Evolutionary conservation across 2,329 filamentous ascomycete species (phyloP), one percentile per base, ranked within the genome.

Genomic region (Biscogniauxia sp.): DNA sequence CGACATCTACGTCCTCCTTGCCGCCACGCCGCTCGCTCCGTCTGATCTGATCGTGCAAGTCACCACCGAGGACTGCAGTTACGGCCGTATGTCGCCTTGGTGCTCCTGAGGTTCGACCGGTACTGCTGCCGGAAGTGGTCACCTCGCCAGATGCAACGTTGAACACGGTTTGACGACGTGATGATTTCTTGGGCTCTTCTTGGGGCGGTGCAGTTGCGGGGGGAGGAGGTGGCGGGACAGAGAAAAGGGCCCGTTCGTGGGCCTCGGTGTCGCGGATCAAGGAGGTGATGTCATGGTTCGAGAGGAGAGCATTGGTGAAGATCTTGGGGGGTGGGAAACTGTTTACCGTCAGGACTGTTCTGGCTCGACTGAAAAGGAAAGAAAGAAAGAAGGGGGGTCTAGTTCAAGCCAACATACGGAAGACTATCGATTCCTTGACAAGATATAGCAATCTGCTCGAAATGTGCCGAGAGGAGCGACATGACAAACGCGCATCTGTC

Each of bases 181-280:
- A 76, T 3, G 76, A 70, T 23, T 76, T 66, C 32, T 75, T 72
- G 71, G 78, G 74, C 78, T 82, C 66, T 75, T 80, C 83, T 64
- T 74, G 80, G 59, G 69, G 76, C 67, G 73, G 81, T 74, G 72
- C 79, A 64, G 71, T 76, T 55, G 70, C 78, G 50, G 72, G 83
- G 3, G 82, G 81, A 5, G 78, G 82, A 0, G 90, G 86, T 0
- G 91, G 87, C 0, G 94, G 93, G 0, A 97, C 88, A 45, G 94
- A 96, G 80, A 98, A 99, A 19, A 99, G 86, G 6, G 94, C 94
- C 70, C 93, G 90, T 76, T 99, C 95, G 78, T 98, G 94, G 20
- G 90, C 80, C 76, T 99, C 95, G 3, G 94, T 97, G 75, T 99
- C 95, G 62, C 95, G 91, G 71, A 99, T 97, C 54, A 99, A 81